Evolutionary conservation across 495 filamentous ascomycete species (phyloP), one percentile per base, ranked within the genome.

Genomic region (Trichoderma virens): DNA sequence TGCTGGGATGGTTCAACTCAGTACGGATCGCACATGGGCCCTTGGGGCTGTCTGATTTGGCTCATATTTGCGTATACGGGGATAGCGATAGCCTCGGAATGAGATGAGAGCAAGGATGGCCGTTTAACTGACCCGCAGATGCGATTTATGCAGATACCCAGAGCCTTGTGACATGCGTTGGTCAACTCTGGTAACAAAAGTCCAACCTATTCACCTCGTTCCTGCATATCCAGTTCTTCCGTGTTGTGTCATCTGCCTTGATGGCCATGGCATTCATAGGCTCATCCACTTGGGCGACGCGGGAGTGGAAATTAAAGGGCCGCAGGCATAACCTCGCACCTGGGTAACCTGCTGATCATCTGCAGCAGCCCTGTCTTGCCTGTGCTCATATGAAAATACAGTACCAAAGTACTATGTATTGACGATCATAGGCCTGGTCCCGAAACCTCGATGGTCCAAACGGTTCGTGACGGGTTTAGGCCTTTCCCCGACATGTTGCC

Each of bases 301-400:
- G 18, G 51, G 28, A 20, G 5, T 56, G 51, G 51, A 56, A 56
- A 56, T 56, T 56, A 56, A 56, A 56, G 51, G 51, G 51, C 51
- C 23, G 18, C 11, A 20, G 25, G 25, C 18, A 20, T 20, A 25
- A 20, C n/a, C 45, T 25, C 18, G n/a, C 18, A n/a, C 45, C 45
- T 8, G 45, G n/a, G 45, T 51, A 25, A 25, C 25, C 5, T 45
- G 25, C 27, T 56, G 51, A 56, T 56, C 51, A 56, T 56, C 51
- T 56, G 51, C 51, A 27, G 25, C 51, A n/a, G 51, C 34, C 6
- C 34, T 35, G 25, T 14, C 6, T 6, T 27, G 25, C 11, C 13
- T 27, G 51, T 56, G 23, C 13, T 28, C 25, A 25, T 16, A 11
- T 56, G 13, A 13, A 20, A 45, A 18, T 20, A 20, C 41, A 4